Base-by-base conservation (phyloP, 371 early-diverging fungal species). In the Rhizomucor pusillus region DNA sequence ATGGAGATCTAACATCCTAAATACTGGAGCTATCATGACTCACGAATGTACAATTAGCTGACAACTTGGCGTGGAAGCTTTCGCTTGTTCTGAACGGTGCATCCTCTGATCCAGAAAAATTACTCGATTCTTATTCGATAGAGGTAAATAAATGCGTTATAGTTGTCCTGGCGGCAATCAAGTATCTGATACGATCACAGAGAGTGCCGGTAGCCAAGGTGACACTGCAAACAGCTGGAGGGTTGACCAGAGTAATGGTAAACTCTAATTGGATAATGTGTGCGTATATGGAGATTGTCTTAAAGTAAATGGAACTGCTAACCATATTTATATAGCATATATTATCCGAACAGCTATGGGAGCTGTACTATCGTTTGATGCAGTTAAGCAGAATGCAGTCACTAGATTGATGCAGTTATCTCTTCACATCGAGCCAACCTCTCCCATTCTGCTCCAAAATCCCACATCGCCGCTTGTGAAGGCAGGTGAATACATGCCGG, bases 21-120 rank as follows among this genome's bases (percentile, higher is more conserved):
- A 12, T 1, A 29, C 10, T 16, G 47, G 24, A 13, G 14, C 1
- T 20, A 22, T 23, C 14, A 16, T 13, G 24, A 29, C 29, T 56
- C 16, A 25, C 35, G 1, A 19, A 6, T 36, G 1, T 20, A 36
- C 6, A 22, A 35, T 14, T 66, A 76, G 73, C 71, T 25, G 62
- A 73, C 22, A 73, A 77, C 13, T 55, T 77, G 37, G 73, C 69
- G 13, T 77, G 77, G 77, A 77, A 77, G 25, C 34, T 77, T 22
- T 72, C 77, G 0, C 50, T 63, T 24, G 77, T 68, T 1, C 46
- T 77, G 10, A 62, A 54, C 3, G 60, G 62, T 1, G 20, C 52
- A 18, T 47, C 66, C 9, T 36, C 54, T 13, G 59, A 73, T 36
- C 63, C 67, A 5, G 73, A 77, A 5, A 43, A 47, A 18, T 44